Evolutionary conservation across 257 asterid species (phyloP).

Genomic region (Fraxinus quadrangulata): DNA sequence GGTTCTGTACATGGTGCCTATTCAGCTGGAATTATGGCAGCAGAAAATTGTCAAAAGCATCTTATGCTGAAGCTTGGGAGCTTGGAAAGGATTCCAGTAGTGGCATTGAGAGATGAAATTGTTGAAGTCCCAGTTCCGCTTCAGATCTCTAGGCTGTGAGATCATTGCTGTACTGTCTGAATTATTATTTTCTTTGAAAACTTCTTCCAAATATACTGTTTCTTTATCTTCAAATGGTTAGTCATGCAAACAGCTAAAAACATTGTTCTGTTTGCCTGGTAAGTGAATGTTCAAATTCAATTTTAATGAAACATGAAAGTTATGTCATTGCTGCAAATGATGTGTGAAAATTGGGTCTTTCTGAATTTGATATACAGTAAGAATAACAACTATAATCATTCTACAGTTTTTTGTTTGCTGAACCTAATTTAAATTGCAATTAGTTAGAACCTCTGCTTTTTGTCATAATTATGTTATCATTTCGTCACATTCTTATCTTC

Average conservation of each 20-base stretch:
- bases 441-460: too few species aligned
- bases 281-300: neutral
- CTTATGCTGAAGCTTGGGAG: constrained; percentile 58
- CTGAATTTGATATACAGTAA: neutral
- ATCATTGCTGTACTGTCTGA: neutral
- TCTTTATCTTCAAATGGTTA: neutral
- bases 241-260: neutral
- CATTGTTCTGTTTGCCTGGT: neutral
- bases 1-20: constrained; percentile 99
- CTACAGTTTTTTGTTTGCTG: too few species aligned
- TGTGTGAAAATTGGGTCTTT: neutral
- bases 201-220: neutral
- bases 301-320: neutral
- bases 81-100: constrained; percentile 57
- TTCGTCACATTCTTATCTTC: too few species aligned
- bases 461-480: too few species aligned
- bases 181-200: neutral
- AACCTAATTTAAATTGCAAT: too few species aligned
- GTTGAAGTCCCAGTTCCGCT: constrained; percentile 72
- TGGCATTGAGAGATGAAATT: constrained; percentile 66
- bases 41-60: constrained; percentile 71
- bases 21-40: constrained; percentile 91
- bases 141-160: constrained; percentile 82
- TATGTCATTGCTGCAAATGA: neutral
- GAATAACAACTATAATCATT: too few species aligned